Evolutionary conservation across 495 filamentous ascomycete species (phyloP).

Genomic region (Aspergillus incahuasiensis): DNA sequence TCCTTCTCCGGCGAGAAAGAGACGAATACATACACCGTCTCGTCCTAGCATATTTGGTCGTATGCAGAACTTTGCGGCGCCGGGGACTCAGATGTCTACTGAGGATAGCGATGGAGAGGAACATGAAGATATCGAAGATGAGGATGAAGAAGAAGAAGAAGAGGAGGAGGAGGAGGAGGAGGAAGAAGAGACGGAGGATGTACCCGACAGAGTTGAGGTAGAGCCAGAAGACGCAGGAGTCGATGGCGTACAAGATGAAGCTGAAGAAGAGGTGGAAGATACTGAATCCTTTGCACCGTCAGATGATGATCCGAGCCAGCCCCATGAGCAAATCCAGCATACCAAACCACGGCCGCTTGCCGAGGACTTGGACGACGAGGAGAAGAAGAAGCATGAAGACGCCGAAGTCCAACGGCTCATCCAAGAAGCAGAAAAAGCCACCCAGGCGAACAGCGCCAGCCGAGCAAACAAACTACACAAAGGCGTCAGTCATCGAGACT

Average conservation of each 20-base stretch:
- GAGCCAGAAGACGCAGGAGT: conserved; percentile 17
- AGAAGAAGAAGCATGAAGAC: conserved; percentile 64
- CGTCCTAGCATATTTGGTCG: conserved; percentile 55
- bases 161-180: conserved; percentile 29
- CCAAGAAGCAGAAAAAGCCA: conserved; percentile 50
- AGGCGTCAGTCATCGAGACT: conserved; percentile 57
- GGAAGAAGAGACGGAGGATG: conserved; percentile 25
- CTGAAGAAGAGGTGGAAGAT: conserved; percentile 8
- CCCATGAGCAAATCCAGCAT: conserved; percentile 12
- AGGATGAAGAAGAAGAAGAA: conserved; percentile 30
- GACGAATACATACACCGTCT: conserved; percentile 40
- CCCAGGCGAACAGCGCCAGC: conserved; percentile 51
- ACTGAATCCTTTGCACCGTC: conserved; percentile 12
- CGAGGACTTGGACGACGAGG: conserved; percentile 56
- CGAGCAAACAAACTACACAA: conserved; percentile 63
- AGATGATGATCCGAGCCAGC: conserved; percentile 4
- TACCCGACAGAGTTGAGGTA: conserved; percentile 12
- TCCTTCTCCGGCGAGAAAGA: conserved; percentile 22
- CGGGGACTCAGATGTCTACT: conserved; percentile 46
- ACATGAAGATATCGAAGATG: conserved; percentile 27
- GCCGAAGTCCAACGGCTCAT: conserved; percentile 60
- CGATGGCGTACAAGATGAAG: conserved; percentile 8
- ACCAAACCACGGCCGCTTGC: conserved; percentile 21
- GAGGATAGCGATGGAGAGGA: conserved; percentile 21
- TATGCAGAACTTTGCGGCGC: conserved; percentile 70